Evolutionary conservation across 331 rosid genomes (phyloP).

Genomic region (Malus hybrid): DNA sequence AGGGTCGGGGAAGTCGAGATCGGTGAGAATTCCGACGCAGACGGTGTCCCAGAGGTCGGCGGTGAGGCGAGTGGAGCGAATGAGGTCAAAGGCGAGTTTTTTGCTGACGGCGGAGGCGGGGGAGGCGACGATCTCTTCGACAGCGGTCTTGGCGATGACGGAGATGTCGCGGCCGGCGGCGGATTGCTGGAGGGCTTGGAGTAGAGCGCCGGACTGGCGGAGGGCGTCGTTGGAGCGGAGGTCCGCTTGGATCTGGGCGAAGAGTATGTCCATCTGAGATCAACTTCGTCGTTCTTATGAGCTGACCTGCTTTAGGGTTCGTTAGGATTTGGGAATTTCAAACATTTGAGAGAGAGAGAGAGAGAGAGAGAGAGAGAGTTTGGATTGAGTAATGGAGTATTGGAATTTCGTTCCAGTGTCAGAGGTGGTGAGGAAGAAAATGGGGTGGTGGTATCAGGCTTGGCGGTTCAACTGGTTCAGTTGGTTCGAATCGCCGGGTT

Average conservation of each 20-base stretch:
- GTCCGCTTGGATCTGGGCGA: slow-evolving; percentile 98
- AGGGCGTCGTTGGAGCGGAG: slow-evolving; percentile 97
- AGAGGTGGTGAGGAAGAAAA: neutral
- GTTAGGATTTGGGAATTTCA: neutral
- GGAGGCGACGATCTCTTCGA: slow-evolving; percentile 88
- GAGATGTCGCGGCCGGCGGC: slow-evolving; percentile 97
- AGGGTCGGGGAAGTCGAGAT: slow-evolving; percentile 91
- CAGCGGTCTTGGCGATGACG: slow-evolving; percentile 85
- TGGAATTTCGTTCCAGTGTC: neutral
- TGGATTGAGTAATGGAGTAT: neutral
- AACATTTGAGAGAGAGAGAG: neutral
- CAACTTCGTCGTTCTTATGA: neutral
- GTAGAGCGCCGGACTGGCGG: slow-evolving; percentile 92
- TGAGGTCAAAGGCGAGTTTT: slow-evolving; percentile 89
- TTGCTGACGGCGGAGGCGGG: slow-evolving; percentile 94
- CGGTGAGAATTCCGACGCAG: slow-evolving; percentile 71
- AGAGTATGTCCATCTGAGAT: slow-evolving; percentile 75
- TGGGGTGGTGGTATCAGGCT: neutral
- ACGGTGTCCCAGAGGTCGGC: slow-evolving; percentile 95
- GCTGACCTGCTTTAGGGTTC: neutral
- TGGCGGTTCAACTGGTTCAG: neutral
- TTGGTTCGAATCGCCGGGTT: neutral
- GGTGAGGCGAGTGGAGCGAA: slow-evolving; percentile 92
- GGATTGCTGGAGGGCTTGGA: slow-evolving; percentile 93
- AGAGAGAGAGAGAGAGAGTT: neutral